Evolutionary conservation across 2,329 filamentous ascomycete genomes (phyloP), one percentile per base, ranked within the genome.

Genomic region (Fusarium sarcochroum): DNA sequence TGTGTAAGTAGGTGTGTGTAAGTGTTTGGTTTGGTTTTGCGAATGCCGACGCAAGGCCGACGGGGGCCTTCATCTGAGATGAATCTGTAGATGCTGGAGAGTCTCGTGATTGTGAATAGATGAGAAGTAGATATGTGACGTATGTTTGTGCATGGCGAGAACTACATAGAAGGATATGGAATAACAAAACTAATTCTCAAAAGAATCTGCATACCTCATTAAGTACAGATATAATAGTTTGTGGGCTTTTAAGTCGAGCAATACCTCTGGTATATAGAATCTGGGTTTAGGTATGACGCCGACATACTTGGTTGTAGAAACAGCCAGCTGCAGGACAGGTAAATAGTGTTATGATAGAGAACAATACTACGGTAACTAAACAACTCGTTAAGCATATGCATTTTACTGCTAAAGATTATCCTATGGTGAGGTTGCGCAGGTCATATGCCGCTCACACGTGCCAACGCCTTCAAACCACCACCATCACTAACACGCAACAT

Each of bases 31-130:
- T 55, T 45, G 51, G 37, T 23, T 71, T 63, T 62, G 67, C 54
- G 71, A 73, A 73, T 72, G 60, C 71, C 71, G 71, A 73, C 59
- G 4, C 41, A 73, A 69, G 63, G 47, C 71, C 71, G 71, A 73
- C 46, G 52, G 40, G 38, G 51, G 55, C 41, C 27, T 50, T 18
- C 47, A 68, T 66, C 66, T 60, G n/a, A 61, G 68, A 66, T 42
- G 51, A 30, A 55, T 62, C 54, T 61, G 35, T 45, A 64, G 45
- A 58, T 64, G 38, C 11, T 45, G 21, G 40, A 25, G 18, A 48
- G 30, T 61, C 30, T 54, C 35, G 57, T 46, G 59, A 42, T 55
- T 25, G 15, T 25, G 54, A 38, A 30, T 34, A 42, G 51, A 17
- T 20, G 25, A 20, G n/a, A 30, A 23, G 38, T 56, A 52, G 48